Base-by-base conservation (phyloP, 768 basidiomycete genomes). In the Mycena albidolilacea region DNA sequence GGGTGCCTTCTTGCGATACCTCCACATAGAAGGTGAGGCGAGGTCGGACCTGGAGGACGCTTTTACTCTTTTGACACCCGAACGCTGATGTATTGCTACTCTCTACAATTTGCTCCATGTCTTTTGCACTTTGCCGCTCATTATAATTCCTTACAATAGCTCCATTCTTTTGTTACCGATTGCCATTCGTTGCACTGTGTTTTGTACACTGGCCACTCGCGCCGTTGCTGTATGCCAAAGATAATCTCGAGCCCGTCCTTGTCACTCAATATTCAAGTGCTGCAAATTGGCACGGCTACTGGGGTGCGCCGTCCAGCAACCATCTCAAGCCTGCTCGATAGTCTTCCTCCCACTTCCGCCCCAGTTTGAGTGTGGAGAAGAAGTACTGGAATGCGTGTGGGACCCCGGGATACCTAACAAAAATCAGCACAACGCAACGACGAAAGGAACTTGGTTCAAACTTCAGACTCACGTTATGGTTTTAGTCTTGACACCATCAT, bases 1-100 rank as follows among this genome's bases (percentile, higher is more conserved):
- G 87, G 84, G 0, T 71, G 74, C 50, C 73, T 89, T 58, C 72
- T 90, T 71, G 87, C 86, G 4, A 74, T 87, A 41, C 87, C 87
- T 23, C 80, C 80, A 37, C 68, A 50, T 9, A 54, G 44, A 46
- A 72, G 46, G 44, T 72, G 30, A 65, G 46, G 44, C 2, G 14
- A 15, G 5, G 3, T 55, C 30, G 6, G 15, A 14, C 19, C 7
- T 54, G 23, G 14, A 14, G 30, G 30, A n/a, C 41, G 15, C 15
- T 38, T 54, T 39, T 35, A 5, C 11, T 43, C 44, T 17, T 21
- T 35, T 55, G 15, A 21, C 30, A 17, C 35, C 21, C 9, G 21
- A 23, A 23, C 21, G 23, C 21, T 30, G 21, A 39, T 60, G 69
- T 46, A 50, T 50, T 21, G 44, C n/a, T 39, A 41, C 6, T 52